Evolutionary conservation across 1,284 basidiomycete species (phyloP).

Genomic region (Puccinia triticina): DNA sequence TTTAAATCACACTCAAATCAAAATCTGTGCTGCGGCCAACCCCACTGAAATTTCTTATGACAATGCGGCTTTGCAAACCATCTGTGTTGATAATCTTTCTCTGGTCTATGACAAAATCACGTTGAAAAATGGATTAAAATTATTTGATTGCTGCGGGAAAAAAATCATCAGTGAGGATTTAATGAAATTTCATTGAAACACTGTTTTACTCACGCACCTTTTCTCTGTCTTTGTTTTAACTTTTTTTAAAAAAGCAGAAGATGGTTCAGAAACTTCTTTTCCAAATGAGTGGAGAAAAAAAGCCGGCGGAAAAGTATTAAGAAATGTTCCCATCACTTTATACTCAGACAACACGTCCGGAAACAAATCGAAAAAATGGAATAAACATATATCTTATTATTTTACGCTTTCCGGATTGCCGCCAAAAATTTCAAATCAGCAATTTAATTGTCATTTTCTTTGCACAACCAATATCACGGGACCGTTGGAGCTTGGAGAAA

Average conservation of each 20-base stretch:
- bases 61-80: neutral
- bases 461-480: neutral
- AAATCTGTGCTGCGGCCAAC: neutral
- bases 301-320: neutral
- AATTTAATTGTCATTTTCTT: slow-evolving; percentile 21
- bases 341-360: slow-evolving; percentile 4
- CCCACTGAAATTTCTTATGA: neutral
- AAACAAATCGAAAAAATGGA: too few species aligned
- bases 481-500: slow-evolving; percentile 14
- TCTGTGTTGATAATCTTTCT: neutral
- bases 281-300: slow-evolving; percentile 15
- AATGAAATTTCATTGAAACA: too few species aligned
- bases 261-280: neutral
- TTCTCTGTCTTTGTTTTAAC: too few species aligned
- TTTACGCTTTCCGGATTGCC: slow-evolving; percentile 2
- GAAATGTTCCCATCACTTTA: slow-evolving; percentile 4
- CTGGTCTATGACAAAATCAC: neutral
- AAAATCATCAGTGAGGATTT: neutral
- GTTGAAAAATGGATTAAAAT: neutral
- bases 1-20: neutral
- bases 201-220: too few species aligned
- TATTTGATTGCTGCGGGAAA: neutral
- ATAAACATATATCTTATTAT: too few species aligned
- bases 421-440: slow-evolving; percentile 20
- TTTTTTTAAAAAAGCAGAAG: too few species aligned